phyloP scores from a whole-genome alignment of 1,284 basidiomycete species.

The Ceratobasidium theobromae region DNA sequence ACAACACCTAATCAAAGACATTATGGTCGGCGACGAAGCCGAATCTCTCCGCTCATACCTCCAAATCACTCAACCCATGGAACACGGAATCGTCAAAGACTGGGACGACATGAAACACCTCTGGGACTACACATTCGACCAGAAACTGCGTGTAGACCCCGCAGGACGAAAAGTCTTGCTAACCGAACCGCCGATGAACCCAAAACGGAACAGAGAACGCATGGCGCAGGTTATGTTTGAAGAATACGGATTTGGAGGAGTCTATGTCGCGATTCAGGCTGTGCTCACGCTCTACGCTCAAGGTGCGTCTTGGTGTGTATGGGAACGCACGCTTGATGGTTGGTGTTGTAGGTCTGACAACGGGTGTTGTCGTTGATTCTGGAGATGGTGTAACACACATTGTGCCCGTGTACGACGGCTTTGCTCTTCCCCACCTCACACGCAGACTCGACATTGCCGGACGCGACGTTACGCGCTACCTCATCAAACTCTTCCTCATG shows the following conservation, averaged over 20 bases:
- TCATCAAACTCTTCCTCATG: constrained; percentile 98
- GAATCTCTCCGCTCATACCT: constrained; percentile 92
- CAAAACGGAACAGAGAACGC: constrained; percentile 85
- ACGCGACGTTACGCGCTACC: constrained; percentile 95
- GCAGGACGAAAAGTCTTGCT: constrained; percentile 88
- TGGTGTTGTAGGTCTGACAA: constrained; percentile 76
- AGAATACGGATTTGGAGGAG: constrained; percentile 93
- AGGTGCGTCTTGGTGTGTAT: constrained; percentile 57
- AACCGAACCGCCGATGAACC: constrained; percentile 99
- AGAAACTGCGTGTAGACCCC: constrained; percentile 90
- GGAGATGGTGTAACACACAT: constrained; percentile 99
- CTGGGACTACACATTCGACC: constrained; percentile 98
- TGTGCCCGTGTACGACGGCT: constrained; percentile 97
- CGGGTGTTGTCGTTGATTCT: constrained; percentile 97
- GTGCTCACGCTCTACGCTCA: constrained; percentile 98
- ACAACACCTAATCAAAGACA: constrained; percentile 83
- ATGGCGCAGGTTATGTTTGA: constrained; percentile 99
- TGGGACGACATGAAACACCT: constrained; percentile 99
- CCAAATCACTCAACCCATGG: constrained; percentile 97
- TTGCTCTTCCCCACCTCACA: constrained; percentile 91
- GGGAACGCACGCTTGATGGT: neutral
- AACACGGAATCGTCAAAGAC: constrained; percentile 97
- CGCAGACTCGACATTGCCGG: constrained; percentile 95
- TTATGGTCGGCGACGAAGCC: constrained; percentile 98
- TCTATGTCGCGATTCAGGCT: constrained; percentile 98